Conservation (phyloP, 1,139 yeast genomes). For the Scheffersomyces lignicola region DNA sequence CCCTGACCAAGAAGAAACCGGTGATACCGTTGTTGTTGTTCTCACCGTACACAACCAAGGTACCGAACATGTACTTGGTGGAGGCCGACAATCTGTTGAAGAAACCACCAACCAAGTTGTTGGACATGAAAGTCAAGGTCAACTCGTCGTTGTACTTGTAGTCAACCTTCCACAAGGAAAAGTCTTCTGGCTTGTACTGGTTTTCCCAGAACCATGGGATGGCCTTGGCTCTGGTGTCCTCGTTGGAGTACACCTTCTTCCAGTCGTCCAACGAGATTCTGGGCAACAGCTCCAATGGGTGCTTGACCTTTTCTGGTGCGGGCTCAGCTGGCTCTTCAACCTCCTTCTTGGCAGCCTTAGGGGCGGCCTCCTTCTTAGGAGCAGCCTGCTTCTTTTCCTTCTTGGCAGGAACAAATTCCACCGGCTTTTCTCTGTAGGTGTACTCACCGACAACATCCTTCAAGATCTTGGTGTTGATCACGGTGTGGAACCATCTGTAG, state of each 20-base stretch:
- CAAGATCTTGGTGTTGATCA: slow-evolving; percentile 58
- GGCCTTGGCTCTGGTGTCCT: slow-evolving; percentile 92
- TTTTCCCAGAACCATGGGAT: slow-evolving; percentile 97
- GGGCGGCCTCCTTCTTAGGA: slow-evolving; percentile 26
- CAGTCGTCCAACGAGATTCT: slow-evolving; percentile 83
- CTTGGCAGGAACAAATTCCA: slow-evolving; percentile 75
- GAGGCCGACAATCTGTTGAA: slow-evolving; percentile 93
- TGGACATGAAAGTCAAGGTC: slow-evolving; percentile 96
- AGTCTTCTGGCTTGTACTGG: slow-evolving; percentile 87
- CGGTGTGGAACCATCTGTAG: slow-evolving; percentile 85
- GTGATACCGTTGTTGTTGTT: slow-evolving; percentile 97
- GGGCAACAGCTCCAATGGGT: slow-evolving; percentile 83
- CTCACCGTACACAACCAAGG: slow-evolving; percentile 94
- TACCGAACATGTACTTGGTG: slow-evolving; percentile 91
- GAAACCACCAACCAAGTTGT: slow-evolving; percentile 98
- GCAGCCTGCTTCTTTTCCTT: slow-evolving; percentile 58
- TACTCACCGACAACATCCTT: slow-evolving; percentile 41
- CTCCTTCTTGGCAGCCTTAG: slow-evolving; percentile 39
- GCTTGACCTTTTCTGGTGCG: slow-evolving; percentile 67
- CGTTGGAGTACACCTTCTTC: slow-evolving; percentile 97
- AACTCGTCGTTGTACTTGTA: slow-evolving; percentile 98
- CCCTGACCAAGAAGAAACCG: slow-evolving; percentile 94
- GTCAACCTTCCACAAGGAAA: slow-evolving; percentile 94
- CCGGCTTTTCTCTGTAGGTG: slow-evolving; percentile 64
- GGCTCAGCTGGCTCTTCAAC: slow-evolving; percentile 35